Conservation (phyloP, 2,329 filamentous ascomycete species). For the Aspergillus alliaceus region DNA sequence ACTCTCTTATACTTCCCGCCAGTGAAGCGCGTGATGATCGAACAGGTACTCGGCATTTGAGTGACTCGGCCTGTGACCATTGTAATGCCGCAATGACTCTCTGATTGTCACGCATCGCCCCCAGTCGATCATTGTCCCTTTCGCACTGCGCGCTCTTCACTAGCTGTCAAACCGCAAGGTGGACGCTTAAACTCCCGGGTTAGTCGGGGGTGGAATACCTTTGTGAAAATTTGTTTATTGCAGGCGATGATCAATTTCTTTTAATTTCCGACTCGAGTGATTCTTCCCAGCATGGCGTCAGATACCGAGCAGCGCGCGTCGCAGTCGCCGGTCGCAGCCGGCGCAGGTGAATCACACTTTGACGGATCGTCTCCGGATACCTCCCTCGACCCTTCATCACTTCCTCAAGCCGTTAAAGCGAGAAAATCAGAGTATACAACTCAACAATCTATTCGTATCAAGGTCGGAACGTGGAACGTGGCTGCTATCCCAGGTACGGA, state of each 20-base stretch:
- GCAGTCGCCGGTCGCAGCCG: conserved; percentile 6
- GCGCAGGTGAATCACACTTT: conserved; percentile 11
- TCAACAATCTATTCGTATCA: conserved; percentile 73
- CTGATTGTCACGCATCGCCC: conserved; percentile 5
- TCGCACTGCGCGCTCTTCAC: conserved; percentile 8
- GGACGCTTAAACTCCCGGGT: not conserved
- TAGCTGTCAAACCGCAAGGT: not conserved
- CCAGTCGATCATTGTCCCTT: not conserved
- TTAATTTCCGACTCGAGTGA: not conserved
- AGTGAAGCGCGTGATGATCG: conserved; percentile 14
- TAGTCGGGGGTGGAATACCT: not conserved
- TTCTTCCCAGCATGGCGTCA: conserved; percentile 14
- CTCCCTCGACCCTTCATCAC: conserved; percentile 38
- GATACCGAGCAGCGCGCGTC: conserved; percentile 4
- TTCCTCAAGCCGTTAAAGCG: conserved; percentile 64
- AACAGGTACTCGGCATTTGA: conserved; percentile 4
- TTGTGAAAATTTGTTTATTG: not conserved
- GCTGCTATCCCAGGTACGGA: conserved; percentile 81
- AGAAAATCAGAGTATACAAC: conserved; percentile 77
- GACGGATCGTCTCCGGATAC: conserved; percentile 13
- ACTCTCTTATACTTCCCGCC: conserved; percentile 2
- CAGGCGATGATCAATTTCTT: not conserved
- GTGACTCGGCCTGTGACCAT: conserved; percentile 1
- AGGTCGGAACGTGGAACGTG: conserved; percentile 95
- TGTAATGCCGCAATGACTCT: conserved; percentile 13